A percentile compares a stretch with the other conserved stretches of the same genome.
phyloP scores from a whole-genome alignment of 805 yeast genomes.

The Wickerhamomyces hampshirensis region DNA sequence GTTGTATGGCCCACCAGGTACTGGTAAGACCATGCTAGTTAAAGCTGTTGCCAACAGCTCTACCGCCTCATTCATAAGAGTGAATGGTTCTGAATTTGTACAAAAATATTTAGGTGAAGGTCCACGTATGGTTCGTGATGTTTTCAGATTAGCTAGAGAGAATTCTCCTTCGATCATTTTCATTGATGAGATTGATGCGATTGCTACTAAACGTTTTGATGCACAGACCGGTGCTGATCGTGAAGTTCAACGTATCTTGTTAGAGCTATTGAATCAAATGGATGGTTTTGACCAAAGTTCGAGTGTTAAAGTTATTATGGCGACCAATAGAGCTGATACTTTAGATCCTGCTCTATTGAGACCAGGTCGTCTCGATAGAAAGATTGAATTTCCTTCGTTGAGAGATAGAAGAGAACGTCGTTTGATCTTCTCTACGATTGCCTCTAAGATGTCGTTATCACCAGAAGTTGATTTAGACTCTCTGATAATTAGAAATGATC shows the following conservation, averaged over 20 bases:
- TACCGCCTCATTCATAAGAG: constrained; percentile 93
- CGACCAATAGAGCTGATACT: constrained; percentile 99
- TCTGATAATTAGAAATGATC: constrained; percentile 91
- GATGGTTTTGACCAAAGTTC: constrained; percentile 97
- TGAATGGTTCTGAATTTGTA: constrained; percentile 96
- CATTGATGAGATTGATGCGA: constrained; percentile 98
- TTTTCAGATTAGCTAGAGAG: constrained; percentile 93
- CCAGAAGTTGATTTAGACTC: constrained; percentile 98
- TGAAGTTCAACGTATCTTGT: constrained; percentile 96
- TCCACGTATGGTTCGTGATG: constrained; percentile 99
- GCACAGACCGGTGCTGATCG: constrained; percentile 99
- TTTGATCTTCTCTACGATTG: constrained; percentile 90
- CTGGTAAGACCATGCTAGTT: constrained; percentile 98
- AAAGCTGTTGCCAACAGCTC: constrained; percentile 98
- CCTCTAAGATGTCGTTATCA: constrained; percentile 95
- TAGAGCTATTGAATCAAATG: constrained; percentile 96
- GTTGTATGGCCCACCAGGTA: constrained; percentile 99
- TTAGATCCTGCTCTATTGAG: constrained; percentile 96
- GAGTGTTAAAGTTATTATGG: constrained; percentile 97
- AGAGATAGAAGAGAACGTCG: constrained; percentile 98
- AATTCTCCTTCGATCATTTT: constrained; percentile 96
- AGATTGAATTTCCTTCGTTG: constrained; percentile 93
- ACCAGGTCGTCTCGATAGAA: constrained; percentile 97
- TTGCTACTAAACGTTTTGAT: constrained; percentile 97
- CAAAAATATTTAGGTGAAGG: constrained; percentile 99